Evolutionary conservation across 1,139 yeast genomes (phyloP), one percentile per base, ranked within the genome.

Genomic region (Hansenula lynferdii): DNA sequence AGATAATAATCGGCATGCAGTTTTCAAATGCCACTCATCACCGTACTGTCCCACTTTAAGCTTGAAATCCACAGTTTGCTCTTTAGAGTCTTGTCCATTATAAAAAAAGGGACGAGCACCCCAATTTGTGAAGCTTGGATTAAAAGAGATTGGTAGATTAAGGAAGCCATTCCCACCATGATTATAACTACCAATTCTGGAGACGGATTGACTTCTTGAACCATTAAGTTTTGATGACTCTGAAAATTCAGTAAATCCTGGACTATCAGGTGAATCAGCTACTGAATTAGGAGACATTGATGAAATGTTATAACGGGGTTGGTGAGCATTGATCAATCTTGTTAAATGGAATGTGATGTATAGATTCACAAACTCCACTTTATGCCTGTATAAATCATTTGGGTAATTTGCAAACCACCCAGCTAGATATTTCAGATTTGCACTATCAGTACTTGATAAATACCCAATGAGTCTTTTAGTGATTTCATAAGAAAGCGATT

Each of bases 11-110:
- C 72, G 65, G 2, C 85, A 78, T 0, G 87, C 87, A 0, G 87
- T 70, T 32, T 72, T 67, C 22, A 89, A 65, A 47, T 81, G 87
- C 96, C 97, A 90, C 53, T 86, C 90, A 42, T 74, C 71, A 0
- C 85, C 81, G 57, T 90, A 92, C 49, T 77, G 80, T 33, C 72
- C 73, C 3, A 80, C 57, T 42, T 71, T 72, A 20, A 81, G 73
- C 54, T 69, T 79, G 15, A 69, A 51, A 33, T 65, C 68, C 25
- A 53, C 58, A 33, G 37, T 47, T 37, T 33, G 47, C 15, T 19
- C 21, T 35, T n/a, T n/a, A n/a, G n/a, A n/a, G n/a, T 19, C 30
- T 12, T 23, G 34, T 11, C n/a, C 9, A 17, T 22, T 22, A 11
- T 36, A 42, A 33, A 32, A 26, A 7, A 31, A 25, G 19, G 31